Evolutionary conservation across 2,329 filamentous ascomycete genomes (phyloP).

Genomic region (Aspergillus alliaceus): DNA sequence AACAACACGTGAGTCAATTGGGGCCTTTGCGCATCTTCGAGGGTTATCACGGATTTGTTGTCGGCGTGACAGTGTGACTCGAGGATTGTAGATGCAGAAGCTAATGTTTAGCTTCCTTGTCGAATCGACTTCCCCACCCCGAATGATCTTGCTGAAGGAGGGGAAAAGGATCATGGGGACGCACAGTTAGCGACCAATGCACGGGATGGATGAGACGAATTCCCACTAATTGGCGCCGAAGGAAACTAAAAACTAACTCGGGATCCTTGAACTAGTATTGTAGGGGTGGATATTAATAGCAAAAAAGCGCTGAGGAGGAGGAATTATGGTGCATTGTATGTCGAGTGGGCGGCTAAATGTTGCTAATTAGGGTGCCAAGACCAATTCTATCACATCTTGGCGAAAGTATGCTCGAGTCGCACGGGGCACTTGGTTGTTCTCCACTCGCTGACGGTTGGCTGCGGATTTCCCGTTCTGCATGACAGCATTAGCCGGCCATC

Average conservation of each 20-base stretch:
- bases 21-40: background rate
- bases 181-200: background rate
- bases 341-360: slow-evolving; percentile 8
- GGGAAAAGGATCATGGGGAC: slow-evolving; percentile 6
- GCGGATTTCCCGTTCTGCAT: slow-evolving; percentile 23
- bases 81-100: slow-evolving; percentile 16
- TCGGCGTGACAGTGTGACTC: slow-evolving; percentile 18
- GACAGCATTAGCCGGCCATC: slow-evolving; percentile 9
- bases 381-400: slow-evolving; percentile 17
- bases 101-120: background rate
- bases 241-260: slow-evolving; percentile 11
- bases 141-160: background rate
- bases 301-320: background rate
- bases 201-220: background rate
- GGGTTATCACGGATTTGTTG: background rate
- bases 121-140: background rate
- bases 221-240: background rate
- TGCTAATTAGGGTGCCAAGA: slow-evolving; percentile 19
- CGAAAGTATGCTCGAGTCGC: slow-evolving; percentile 5
- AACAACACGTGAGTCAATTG: background rate
- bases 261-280: background rate
- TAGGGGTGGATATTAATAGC: slow-evolving; percentile 8
- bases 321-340: background rate
- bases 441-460: slow-evolving; percentile 21
- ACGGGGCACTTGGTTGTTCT: slow-evolving; percentile 2